These are phyloP conservation scores for Gossypium anomalum DNA, from an alignment of 345 rosid species.

Conservation along the genomic window DNA sequence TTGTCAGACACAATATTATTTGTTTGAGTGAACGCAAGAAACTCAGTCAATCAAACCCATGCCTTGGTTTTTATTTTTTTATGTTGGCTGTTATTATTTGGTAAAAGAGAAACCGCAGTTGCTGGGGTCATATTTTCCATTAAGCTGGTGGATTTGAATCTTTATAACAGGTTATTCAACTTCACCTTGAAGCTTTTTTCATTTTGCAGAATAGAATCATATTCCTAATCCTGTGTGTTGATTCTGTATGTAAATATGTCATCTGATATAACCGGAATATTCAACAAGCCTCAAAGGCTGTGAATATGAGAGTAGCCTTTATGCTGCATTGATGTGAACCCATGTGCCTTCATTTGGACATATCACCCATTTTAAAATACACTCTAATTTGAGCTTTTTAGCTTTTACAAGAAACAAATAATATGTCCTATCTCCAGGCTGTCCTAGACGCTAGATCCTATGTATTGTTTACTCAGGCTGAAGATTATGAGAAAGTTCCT, in stretches of 20 bases:
- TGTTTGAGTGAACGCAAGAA: neutral
- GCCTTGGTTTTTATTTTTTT: no score
- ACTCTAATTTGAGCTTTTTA: no score
- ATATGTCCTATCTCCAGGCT: neutral
- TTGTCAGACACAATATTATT: neutral
- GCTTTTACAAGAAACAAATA: no score
- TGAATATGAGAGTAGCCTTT: neutral
- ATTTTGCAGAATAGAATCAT: neutral
- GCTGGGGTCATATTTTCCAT: no score
- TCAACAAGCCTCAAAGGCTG: neutral
- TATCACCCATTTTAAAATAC: no score
- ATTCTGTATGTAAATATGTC: neutral
- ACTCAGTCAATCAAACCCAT: no score
- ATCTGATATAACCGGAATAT: neutral
- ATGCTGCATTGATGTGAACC: neutral
- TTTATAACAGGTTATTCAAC: neutral
- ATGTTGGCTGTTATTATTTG: no score
- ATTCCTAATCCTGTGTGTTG: neutral
- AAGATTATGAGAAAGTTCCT: neutral
- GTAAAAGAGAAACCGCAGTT: no score
- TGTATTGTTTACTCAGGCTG: neutral
- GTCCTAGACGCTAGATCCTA: neutral
- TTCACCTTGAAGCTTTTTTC: neutral
- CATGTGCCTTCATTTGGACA: neutral
- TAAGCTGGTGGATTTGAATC: no score